Evolutionary conservation across 768 basidiomycete species (phyloP), one percentile per base, ranked within the genome.

Genomic region (Amanita thiersii): DNA sequence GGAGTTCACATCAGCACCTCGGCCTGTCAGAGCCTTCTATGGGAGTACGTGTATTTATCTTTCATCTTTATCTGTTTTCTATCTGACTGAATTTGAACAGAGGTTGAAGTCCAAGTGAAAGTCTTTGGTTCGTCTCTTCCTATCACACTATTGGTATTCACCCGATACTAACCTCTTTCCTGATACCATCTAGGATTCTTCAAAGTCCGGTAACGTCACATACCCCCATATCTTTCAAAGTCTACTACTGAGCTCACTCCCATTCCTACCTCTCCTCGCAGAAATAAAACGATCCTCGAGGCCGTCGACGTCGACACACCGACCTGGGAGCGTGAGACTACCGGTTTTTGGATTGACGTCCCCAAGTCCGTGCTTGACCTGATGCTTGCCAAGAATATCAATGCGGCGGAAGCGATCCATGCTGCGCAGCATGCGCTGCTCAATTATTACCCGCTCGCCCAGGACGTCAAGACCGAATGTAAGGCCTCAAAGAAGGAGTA

Each of bases 391-490:
- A 77, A 80, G 48, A 63, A 60, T 3, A 70, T 88, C 30, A 75
- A 80, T 45, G 70, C 78, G 1, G 86, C 89, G 0, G 89, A 76
- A 37, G 84, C 81, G 0, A 88, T 93, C 36, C 90, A 94, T 53
- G 74, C 87, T 3, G 89, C 90, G 2, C 70, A 81, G 49, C 91
- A 94, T 54, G 86, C 86, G 0, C 70, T 91, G 51, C 60, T 93
- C 47, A 90, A 88, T 52, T 72, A 76, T 30, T 89, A 88, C 50
- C 65, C 75, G 3, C 62, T 91, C 48, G 71, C 75, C 0, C 65
- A 69, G 21, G 86, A 89, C 43, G 56, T 92, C 24, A 71, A 65
- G 45, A 91, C 89, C 2, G 91, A 93, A 54, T 93, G 91, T 63
- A 88, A 87, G 56, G 75, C 75, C 0, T 62, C 75, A 3, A 79